These are phyloP conservation scores for Narthecium ossifragum DNA, from an alignment of 106 monocot genomes.

Conservation along the genomic window DNA sequence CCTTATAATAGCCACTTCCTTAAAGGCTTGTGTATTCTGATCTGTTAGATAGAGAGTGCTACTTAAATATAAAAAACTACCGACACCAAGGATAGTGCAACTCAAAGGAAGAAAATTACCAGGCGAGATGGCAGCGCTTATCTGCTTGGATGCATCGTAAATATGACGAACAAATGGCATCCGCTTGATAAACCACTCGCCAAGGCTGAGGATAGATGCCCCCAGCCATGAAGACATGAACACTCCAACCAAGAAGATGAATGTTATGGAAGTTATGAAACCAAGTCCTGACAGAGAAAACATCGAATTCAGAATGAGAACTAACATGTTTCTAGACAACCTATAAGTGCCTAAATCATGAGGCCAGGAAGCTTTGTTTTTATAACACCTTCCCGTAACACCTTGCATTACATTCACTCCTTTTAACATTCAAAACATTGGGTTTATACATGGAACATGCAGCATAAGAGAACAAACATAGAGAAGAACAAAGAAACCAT, in stretches of 20 bases:
- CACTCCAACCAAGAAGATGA: constrained; percentile 88
- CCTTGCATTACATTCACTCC: too few species aligned
- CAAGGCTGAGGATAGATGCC: constrained; percentile 78
- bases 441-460: too few species aligned
- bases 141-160: constrained; percentile 91
- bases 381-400: too few species aligned
- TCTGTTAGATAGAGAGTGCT: constrained; percentile 32
- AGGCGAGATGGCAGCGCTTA: constrained; percentile 91
- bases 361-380: too few species aligned
- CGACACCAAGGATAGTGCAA: too few species aligned
- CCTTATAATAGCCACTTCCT: constrained; percentile 92
- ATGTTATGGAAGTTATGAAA: constrained; percentile 78
- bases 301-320: neutral
- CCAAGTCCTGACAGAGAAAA: constrained; percentile 53
- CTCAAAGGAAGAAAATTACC: constrained; percentile 37
- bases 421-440: too few species aligned
- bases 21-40: constrained; percentile 85
- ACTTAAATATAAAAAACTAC: too few species aligned
- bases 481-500: too few species aligned
- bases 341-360: neutral
- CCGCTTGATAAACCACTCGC: constrained; percentile 93
- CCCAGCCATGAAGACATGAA: constrained; percentile 98
- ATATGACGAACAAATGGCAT: constrained; percentile 96
- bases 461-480: too few species aligned
- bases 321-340: neutral